Evolutionary conservation across 2,329 filamentous ascomycete genomes (phyloP), one percentile per base, ranked within the genome.

Genomic region (Podosphaera aphanis): DNA sequence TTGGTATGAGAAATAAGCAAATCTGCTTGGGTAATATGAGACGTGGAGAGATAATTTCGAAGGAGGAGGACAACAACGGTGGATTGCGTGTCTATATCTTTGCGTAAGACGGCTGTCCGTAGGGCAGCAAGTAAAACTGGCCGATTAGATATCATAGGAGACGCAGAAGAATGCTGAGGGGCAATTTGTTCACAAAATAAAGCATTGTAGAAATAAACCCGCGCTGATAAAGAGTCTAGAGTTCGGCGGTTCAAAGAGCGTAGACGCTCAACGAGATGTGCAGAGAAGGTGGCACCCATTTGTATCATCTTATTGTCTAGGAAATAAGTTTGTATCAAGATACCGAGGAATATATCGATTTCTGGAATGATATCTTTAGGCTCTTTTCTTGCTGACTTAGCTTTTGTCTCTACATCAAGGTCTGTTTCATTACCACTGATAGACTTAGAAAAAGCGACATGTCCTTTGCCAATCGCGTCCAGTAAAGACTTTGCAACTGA

Each of bases 201-300:
- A 20, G 84, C 84, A 65, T 84, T 93, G 70, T 98, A 98, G 65
- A 94, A 95, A 71, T 94, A 98, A 51, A 88, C 85, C 64, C 92
- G 92, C 52, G 88, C 85, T 48, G 86, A 83, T 48, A 98, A 74
- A 43, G 86, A 85, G 63, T 98, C 90, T 50, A 98, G 68, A 20
- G 90, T 95, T 56, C 90, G 79, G 51, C 90, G 81, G 68, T 98
- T 98, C 60, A 93, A 71, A 45, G 77, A 71, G 57, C 92, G 84
- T 61, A 95, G 79, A 59, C 80, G 79, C 59, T 88, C 82, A 44
- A 85, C 77, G 46, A 98, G 71, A 55, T 77, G 75, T 53, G 75
- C 74, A 25, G 90, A 95, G 64, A 95, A 93, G 49, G 82, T 72
- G 52, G 78, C 77, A 46, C 90, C 90, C 51, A 74, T 74, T 60